Conservation (phyloP, 495 filamentous ascomycete genomes). For the Alectoria sarmentosa region DNA sequence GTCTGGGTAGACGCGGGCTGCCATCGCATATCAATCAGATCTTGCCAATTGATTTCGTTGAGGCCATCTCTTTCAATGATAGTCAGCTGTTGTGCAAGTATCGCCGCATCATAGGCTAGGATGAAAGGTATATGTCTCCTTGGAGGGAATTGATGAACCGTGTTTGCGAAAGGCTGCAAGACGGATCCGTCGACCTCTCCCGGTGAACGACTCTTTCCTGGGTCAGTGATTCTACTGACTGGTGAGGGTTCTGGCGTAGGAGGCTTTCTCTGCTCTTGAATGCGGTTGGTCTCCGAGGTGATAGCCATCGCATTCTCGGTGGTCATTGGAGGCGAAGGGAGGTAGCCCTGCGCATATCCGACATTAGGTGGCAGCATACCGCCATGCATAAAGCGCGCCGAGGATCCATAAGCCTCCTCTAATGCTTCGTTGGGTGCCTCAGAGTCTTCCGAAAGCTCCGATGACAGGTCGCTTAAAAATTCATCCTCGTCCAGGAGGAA, state of each 20-base stretch:
- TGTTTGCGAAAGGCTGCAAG: conserved; percentile 23
- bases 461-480: conserved; percentile 68
- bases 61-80: conserved; percentile 94
- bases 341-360: conserved; percentile 57
- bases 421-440: conserved; percentile 44
- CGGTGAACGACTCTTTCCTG: conserved; percentile 20
- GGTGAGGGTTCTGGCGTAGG: conserved; percentile 49
- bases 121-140: conserved; percentile 76
- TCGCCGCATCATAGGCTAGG: conserved; percentile 81
- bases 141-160: conserved; percentile 24
- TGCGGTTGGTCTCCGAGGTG: conserved; percentile 35
- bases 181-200: conserved; percentile 18
- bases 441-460: conserved; percentile 68
- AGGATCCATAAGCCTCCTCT: conserved; percentile 34
- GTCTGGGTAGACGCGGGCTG: conserved; percentile 59
- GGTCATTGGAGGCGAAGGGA: conserved; percentile 75
- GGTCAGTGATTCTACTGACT: conserved; percentile 20
- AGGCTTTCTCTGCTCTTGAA: conserved; percentile 39
- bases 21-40: conserved; percentile 92
- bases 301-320: conserved; percentile 53
- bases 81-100: conserved; percentile 89
- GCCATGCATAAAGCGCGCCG: conserved; percentile 30
- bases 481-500: conserved; percentile 64
- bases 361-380: conserved; percentile 42
- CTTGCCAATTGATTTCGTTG: conserved; percentile 95